Percentiles rank a stretch among this genome's conserved stretches.
Evolutionary conservation across 257 asterid genomes (phyloP).

Genomic region (Osmanthus fragrans): DNA sequence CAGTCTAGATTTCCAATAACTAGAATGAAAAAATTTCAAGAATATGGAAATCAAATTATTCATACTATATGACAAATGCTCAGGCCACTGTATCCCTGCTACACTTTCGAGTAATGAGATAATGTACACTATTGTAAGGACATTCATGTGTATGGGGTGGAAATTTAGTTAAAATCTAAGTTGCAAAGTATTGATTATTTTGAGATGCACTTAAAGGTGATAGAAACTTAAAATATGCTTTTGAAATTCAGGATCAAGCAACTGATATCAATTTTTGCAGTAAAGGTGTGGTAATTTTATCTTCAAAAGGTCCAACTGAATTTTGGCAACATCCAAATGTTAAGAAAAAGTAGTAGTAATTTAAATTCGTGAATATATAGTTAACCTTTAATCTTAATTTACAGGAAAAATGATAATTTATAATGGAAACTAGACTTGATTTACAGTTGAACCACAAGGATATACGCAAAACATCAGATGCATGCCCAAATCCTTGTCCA

Average conservation of each 20-base stretch:
- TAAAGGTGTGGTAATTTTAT: neutral
- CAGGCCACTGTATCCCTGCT: neutral
- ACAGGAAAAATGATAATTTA: neutral
- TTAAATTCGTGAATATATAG: neutral
- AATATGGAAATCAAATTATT: neutral
- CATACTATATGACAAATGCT: neutral
- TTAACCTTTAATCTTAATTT: neutral
- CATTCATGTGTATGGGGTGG: neutral
- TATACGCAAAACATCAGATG: neutral
- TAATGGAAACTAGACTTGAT: neutral
- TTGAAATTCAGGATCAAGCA: neutral
- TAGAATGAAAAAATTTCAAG: neutral
- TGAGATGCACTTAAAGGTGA: neutral
- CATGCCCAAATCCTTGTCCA: neutral
- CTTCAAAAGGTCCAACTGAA: neutral
- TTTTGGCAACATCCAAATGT: neutral
- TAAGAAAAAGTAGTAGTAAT: neutral
- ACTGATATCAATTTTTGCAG: neutral
- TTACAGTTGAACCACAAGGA: neutral
- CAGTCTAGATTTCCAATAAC: conserved; percentile 9
- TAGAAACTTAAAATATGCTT: neutral
- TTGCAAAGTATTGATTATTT: neutral
- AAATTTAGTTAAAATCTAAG: neutral
- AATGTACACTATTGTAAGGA: conserved; percentile 1
- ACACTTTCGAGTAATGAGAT: neutral